A percentile compares a stretch with the other conserved stretches of the same genome.
Conservation (phyloP, 768 basidiomycete genomes). For the Lepiota venenata region DNA sequence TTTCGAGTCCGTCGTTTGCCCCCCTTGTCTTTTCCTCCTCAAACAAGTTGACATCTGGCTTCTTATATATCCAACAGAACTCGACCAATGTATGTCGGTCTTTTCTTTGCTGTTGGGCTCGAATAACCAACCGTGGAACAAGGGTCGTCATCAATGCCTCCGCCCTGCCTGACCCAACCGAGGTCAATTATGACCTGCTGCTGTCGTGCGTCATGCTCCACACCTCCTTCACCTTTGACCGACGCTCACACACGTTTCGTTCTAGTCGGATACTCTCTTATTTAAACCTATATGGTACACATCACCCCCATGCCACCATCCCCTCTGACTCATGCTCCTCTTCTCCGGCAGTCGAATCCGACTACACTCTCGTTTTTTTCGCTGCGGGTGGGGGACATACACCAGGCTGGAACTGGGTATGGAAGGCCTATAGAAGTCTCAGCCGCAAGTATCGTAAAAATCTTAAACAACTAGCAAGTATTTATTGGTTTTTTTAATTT, state of each 20-base stretch:
- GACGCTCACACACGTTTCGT: slow-evolving; percentile 12
- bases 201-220: slow-evolving; percentile 49
- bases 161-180: slow-evolving; percentile 75
- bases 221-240: not conserved
- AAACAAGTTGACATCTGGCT: not conserved
- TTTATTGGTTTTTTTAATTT: not conserved
- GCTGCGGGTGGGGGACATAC: slow-evolving; percentile 73
- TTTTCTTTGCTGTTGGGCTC: slow-evolving; percentile 11
- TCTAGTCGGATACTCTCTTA: slow-evolving; percentile 72
- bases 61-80: slow-evolving; percentile 48
- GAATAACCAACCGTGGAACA: slow-evolving; percentile 23
- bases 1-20: slow-evolving; percentile 61
- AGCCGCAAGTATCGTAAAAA: slow-evolving; percentile 87
- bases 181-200: slow-evolving; percentile 75
- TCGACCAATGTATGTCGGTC: slow-evolving; percentile 69
- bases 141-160: slow-evolving; percentile 84
- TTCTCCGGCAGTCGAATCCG: slow-evolving; percentile 64
- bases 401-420: slow-evolving; percentile 88
- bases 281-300: slow-evolving; percentile 74
- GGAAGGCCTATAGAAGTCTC: slow-evolving; percentile 83
- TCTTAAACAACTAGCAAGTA: slow-evolving; percentile 71
- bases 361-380: slow-evolving; percentile 86
- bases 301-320: no score
- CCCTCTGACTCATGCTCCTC: not conserved
- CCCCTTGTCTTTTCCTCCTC: not conserved